These are phyloP conservation scores for Wickerhamiella siamensis DNA, from an alignment of 805 yeast genomes.

Conservation along the genomic window DNA sequence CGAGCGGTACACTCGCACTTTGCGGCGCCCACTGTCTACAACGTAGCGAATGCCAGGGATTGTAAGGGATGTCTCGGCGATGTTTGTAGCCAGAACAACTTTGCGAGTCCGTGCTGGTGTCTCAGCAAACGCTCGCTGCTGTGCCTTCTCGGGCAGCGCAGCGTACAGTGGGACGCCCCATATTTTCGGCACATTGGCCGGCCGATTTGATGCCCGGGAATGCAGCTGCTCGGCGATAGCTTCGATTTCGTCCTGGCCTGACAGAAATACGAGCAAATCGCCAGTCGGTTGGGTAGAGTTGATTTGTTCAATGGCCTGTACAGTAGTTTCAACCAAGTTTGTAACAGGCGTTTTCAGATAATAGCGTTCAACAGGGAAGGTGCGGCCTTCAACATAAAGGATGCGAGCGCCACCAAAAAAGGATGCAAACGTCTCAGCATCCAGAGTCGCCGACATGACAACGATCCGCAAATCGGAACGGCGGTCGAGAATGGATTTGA, in stretches of 20 bases:
- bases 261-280: conserved; percentile 80
- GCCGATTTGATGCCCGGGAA: conserved; percentile 17
- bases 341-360: conserved; percentile 54
- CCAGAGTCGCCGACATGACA: conserved; percentile 93
- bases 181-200: conserved; percentile 49
- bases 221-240: conserved; percentile 52
- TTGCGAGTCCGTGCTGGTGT: conserved; percentile 59
- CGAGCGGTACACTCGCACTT: conserved; percentile 91
- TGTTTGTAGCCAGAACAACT: conserved; percentile 82
- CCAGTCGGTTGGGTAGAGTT: conserved; percentile 73
- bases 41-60: conserved; percentile 90
- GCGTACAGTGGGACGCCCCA: conserved; percentile 84
- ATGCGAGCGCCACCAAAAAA: conserved; percentile 73
- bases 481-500: conserved; percentile 47
- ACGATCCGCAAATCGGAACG: conserved; percentile 51
- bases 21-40: conserved; percentile 81
- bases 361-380: conserved; percentile 64
- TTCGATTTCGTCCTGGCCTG: conserved; percentile 97
- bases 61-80: conserved; percentile 95
- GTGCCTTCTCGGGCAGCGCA: conserved; percentile 75
- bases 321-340: conserved; percentile 69
- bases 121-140: conserved; percentile 61
- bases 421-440: conserved; percentile 69
- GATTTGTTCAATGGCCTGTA: conserved; percentile 61
- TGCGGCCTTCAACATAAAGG: conserved; percentile 76